Evolutionary conservation across 176 grass and related monocot genomes (phyloP), one percentile per base, ranked within the genome.

Genomic region (Pontederia paniculata): DNA sequence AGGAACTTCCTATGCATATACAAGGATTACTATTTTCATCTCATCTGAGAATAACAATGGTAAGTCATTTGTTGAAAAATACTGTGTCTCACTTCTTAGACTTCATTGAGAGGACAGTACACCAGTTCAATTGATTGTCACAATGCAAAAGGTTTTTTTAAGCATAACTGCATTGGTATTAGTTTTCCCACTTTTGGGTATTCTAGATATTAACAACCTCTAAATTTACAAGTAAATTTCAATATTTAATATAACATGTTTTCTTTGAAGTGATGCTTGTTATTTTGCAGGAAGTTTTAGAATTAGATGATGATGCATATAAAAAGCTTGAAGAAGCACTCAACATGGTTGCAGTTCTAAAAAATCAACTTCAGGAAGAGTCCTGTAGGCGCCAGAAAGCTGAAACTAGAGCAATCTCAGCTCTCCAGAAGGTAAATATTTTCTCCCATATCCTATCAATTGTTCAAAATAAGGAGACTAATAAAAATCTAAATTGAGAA

Each of bases 401-500:
- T 66, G 66, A 89, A 47, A 73, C 68, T 9, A 58, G 51, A 46
- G 20, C 50, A 50, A 62, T 75, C 58, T 64, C 55, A 58, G 55
- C 55, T n/a, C 52, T 50, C 25, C 52, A 41, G 58, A 78, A 80
- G 70, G 77, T 78, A 71, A 83, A 64, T 55, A 46, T 17, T 57
- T 54, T 65, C 19, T 28, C 14, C 46, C 23, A 52, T 45, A 7
- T 17, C 41, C 58, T 51, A 55, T 57, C 21, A 16, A 10, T 23
- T 53, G 2, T 66, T 23, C 23, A 44, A 17, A 16, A 9, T 68
- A 23, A 13, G 5, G 31, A 10, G 55, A 1, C 25, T 16, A n/a
- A 54, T 15, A 22, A 12, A 22, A 44, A 48, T 8, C 45, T 2
- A 73, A 21, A 10, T 21, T 37, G 28, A 37, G 28, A 1, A 1